phyloP scores from a whole-genome alignment of 2,329 filamentous ascomycete genomes.

The Curvularia verruculosa region DNA sequence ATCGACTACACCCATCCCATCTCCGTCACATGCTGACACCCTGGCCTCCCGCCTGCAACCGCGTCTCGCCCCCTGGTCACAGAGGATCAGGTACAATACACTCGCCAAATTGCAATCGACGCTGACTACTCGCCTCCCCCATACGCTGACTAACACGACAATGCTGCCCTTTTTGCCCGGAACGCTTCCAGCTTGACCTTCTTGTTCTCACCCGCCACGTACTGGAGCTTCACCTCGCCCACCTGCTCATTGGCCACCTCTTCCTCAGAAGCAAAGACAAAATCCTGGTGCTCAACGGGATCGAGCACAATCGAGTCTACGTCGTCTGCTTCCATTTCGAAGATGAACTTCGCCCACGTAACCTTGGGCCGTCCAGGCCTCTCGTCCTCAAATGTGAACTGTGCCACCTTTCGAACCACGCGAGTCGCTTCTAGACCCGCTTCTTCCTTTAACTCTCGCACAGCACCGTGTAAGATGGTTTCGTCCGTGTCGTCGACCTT shows the following conservation, averaged over 20 bases:
- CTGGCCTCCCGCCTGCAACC: background rate
- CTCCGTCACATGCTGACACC: background rate
- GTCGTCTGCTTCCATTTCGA: conserved; percentile 44
- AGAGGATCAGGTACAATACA: background rate
- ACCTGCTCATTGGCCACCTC: conserved; percentile 43
- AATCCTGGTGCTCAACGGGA: conserved; percentile 51
- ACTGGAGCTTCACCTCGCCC: conserved; percentile 37
- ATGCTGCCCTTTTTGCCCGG: conserved; percentile 25
- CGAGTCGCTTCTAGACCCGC: conserved; percentile 55
- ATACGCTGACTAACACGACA: background rate
- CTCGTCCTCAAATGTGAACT: conserved; percentile 37
- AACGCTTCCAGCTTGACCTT: conserved; percentile 45
- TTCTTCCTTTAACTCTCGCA: conserved; percentile 60
- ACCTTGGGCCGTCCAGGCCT: conserved; percentile 16
- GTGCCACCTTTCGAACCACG: conserved; percentile 52
- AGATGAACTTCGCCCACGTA: conserved; percentile 47
- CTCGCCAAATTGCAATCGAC: conserved; percentile 5
- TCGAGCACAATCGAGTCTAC: conserved; percentile 40
- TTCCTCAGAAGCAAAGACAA: conserved; percentile 50
- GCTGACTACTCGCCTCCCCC: background rate
- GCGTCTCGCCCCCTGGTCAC: background rate
- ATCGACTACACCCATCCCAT: background rate
- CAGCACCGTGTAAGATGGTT: conserved; percentile 57
- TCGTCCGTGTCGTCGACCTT: conserved; percentile 54
- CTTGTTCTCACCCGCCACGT: conserved; percentile 42